Percentiles rank a stretch among this genome's conserved stretches.
Conservation (phyloP, 78 protist genomes). For the Dictyostelium capitatum region DNA sequence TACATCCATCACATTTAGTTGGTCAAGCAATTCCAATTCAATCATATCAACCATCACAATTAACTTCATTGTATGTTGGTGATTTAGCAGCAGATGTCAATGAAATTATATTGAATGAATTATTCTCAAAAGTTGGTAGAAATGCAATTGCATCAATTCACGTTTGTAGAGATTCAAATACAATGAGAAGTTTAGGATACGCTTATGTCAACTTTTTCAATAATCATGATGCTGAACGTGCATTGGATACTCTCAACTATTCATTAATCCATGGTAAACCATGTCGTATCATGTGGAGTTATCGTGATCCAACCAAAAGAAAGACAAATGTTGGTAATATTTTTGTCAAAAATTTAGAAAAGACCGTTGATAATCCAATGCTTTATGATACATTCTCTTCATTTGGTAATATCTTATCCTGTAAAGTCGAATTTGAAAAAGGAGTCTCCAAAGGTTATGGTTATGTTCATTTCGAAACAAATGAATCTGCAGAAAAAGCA, state of each 20-base stretch:
- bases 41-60: constrained; percentile 1
- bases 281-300: constrained; percentile 98
- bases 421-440: constrained; percentile 89
- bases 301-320: constrained; percentile 98
- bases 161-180: constrained; percentile 96
- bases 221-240: constrained; percentile 95
- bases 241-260: constrained; percentile 97
- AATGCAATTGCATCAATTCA: constrained; percentile 93
- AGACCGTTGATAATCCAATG: constrained; percentile 91
- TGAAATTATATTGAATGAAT: constrained; percentile 93
- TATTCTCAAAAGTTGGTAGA: constrained; percentile 93
- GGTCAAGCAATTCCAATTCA: neutral
- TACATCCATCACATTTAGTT: neutral
- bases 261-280: constrained; percentile 90
- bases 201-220: constrained; percentile 98
- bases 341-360: constrained; percentile 97
- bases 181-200: constrained; percentile 96
- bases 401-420: constrained; percentile 92
- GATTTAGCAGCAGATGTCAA: constrained; percentile 88
- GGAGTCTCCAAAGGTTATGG: constrained; percentile 95
- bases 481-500: constrained; percentile 92
- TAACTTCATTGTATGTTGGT: constrained; percentile 87
- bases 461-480: constrained; percentile 96
- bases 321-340: constrained; percentile 97
- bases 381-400: constrained; percentile 91